phyloP scores from a whole-genome alignment of 108 stramenopile species.

The Mediolabrus comicus region DNA sequence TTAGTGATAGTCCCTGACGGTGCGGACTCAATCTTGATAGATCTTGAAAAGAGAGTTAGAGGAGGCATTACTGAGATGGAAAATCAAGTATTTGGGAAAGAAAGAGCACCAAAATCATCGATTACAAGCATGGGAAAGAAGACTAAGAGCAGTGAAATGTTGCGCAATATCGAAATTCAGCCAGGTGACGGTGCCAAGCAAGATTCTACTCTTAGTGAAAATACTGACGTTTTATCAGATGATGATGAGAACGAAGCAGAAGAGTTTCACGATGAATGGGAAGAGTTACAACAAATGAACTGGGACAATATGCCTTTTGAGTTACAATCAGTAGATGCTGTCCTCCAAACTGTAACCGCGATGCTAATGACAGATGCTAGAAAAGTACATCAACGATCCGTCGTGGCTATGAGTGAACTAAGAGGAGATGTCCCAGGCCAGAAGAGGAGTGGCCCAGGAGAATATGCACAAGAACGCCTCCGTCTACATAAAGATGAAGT shows the following conservation, averaged over 20 bases:
- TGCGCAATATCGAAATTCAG: not conserved
- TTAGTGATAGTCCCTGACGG: slow-evolving; percentile 84
- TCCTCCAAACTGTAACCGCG: slow-evolving; percentile 58
- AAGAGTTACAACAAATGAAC: slow-evolving; percentile 60
- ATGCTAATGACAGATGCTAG: slow-evolving; percentile 67
- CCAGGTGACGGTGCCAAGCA: not conserved
- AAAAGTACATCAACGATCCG: slow-evolving; percentile 43
- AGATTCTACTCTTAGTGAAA: slow-evolving; percentile 22
- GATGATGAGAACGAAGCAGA: not conserved
- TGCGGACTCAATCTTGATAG: slow-evolving; percentile 77
- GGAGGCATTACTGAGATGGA: slow-evolving; percentile 57
- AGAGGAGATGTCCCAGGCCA: slow-evolving; percentile 15
- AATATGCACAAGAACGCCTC: slow-evolving; percentile 66
- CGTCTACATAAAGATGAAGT: slow-evolving; percentile 76
- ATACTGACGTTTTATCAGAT: not conserved
- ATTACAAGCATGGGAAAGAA: not conserved
- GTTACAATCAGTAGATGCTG: slow-evolving; percentile 79
- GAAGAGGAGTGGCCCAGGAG: slow-evolving; percentile 22
- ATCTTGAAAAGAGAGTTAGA: slow-evolving; percentile 65
- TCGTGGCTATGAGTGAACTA: slow-evolving; percentile 48
- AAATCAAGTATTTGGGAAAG: slow-evolving; percentile 51
- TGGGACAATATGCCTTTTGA: slow-evolving; percentile 77
- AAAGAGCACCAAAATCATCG: not conserved
- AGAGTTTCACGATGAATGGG: slow-evolving; percentile 55
- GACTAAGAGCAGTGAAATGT: not conserved